phyloP scores from a whole-genome alignment of 2,329 filamentous ascomycete species.

The Alternaria sp. region DNA sequence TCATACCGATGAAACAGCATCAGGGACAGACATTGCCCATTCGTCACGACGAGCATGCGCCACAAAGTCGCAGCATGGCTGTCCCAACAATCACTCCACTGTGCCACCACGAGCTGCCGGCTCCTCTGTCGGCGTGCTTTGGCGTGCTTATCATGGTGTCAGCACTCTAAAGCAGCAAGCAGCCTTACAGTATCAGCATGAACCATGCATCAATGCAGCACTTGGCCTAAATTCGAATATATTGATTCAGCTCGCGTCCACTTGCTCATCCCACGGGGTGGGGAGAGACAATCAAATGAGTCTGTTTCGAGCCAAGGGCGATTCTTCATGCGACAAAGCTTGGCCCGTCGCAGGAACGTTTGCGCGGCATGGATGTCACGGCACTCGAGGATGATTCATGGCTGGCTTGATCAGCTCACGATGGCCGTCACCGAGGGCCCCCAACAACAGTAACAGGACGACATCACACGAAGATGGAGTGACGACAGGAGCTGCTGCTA shows the following conservation, averaged over 20 bases:
- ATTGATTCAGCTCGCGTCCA: constrained; percentile 23
- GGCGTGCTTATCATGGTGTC: constrained; percentile 21
- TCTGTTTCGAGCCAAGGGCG: constrained; percentile 35
- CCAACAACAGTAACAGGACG: background rate
- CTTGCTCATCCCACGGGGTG: constrained; percentile 19
- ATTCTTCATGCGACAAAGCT: constrained; percentile 35
- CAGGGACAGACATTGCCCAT: background rate
- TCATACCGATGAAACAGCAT: constrained; percentile 5
- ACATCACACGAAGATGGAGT: constrained; percentile 17
- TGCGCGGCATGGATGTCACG: constrained; percentile 17
- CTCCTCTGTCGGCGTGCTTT: constrained; percentile 30
- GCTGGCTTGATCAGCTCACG: background rate
- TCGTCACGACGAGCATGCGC: constrained; percentile 12
- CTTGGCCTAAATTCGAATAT: constrained; percentile 27
- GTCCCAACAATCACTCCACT: constrained; percentile 10
- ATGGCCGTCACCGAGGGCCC: background rate
- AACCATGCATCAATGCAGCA: constrained; percentile 7
- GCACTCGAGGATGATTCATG: background rate
- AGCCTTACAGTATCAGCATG: constrained; percentile 15
- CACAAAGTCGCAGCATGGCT: constrained; percentile 10
- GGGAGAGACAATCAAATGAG: constrained; percentile 30
- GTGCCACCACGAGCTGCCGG: constrained; percentile 15
- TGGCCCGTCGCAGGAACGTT: constrained; percentile 37
- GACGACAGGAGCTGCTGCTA: constrained; percentile 17
- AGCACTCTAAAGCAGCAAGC: constrained; percentile 36